These are phyloP conservation scores for Aureobasidium sp. DNA, from an alignment of 2,329 filamentous ascomycete genomes.

Conservation along the genomic window DNA sequence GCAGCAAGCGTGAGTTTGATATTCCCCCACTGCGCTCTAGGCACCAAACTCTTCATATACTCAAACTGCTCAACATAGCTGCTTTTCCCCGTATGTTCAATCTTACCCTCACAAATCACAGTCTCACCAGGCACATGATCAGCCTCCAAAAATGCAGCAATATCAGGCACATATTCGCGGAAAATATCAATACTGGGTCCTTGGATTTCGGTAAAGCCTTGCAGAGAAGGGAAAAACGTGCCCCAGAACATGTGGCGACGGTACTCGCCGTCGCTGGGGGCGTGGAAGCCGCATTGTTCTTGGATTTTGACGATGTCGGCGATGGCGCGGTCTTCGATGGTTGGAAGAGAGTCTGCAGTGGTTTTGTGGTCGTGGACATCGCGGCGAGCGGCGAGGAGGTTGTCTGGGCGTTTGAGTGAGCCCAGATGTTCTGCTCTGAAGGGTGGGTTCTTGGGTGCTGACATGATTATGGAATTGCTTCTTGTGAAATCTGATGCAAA, in stretches of 20 bases:
- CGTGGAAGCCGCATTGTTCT: conserved; percentile 50
- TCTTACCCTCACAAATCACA: conserved; percentile 50
- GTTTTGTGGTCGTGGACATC: conserved; percentile 45
- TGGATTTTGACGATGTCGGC: conserved; percentile 56
- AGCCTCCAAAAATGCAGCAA: conserved; percentile 53
- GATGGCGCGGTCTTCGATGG: conserved; percentile 56
- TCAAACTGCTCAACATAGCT: conserved; percentile 53
- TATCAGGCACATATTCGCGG: conserved; percentile 44
- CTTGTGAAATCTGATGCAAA: neutral
- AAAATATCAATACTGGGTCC: conserved; percentile 44
- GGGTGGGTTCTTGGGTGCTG: conserved; percentile 41
- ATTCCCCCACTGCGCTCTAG: conserved; percentile 53
- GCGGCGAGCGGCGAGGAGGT: conserved; percentile 49
- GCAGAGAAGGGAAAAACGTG: conserved; percentile 46
- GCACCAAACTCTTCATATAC: conserved; percentile 50
- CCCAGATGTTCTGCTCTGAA: conserved; percentile 52
- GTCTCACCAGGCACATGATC: conserved; percentile 49
- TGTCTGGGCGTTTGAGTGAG: conserved; percentile 55
- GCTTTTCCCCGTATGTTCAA: conserved; percentile 47
- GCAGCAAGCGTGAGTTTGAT: conserved; percentile 43
- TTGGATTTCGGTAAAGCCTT: conserved; percentile 46
- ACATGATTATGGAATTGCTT: neutral
- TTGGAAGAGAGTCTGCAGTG: conserved; percentile 44
- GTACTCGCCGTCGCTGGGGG: conserved; percentile 60
- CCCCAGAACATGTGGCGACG: conserved; percentile 46